Conservation (phyloP, 192 early-diverging fungal genomes). For the Coemansia sp. region DNA sequence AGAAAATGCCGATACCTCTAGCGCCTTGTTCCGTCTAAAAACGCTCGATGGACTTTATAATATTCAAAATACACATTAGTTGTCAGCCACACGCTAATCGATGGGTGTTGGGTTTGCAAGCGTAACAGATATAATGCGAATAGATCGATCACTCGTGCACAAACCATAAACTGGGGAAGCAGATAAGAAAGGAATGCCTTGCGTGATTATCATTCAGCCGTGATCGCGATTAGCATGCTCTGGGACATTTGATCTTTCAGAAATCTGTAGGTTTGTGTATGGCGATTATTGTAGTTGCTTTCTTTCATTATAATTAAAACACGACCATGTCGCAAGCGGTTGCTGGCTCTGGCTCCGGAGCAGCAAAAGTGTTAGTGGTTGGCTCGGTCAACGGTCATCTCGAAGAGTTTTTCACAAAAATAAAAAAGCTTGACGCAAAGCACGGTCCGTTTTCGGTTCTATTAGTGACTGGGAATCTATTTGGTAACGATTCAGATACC, state of each 20-base stretch:
- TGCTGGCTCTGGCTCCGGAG: background rate
- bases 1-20: background rate
- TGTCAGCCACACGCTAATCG: too few relatives aligned
- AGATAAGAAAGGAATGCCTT: too few relatives aligned
- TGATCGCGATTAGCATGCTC: background rate
- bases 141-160: background rate
- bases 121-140: background rate
- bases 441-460: conserved; percentile 86
- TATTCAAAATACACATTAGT: too few relatives aligned
- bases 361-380: conserved; percentile 59
- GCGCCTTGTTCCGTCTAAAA: background rate
- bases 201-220: too few relatives aligned
- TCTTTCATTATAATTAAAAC: too few relatives aligned
- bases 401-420: conserved; percentile 66
- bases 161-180: background rate
- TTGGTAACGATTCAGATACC: conserved; percentile 52
- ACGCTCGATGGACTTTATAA: background rate
- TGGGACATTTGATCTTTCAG: background rate
- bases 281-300: background rate
- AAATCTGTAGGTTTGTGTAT: background rate
- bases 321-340: background rate
- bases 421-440: conserved; percentile 73
- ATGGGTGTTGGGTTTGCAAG: too few relatives aligned
- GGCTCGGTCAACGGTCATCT: conserved; percentile 77
- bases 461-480: conserved; percentile 81